These are phyloP conservation scores for Penicillium sp. DNA, from an alignment of 2,329 filamentous ascomycete genomes.

Conservation along the genomic window DNA sequence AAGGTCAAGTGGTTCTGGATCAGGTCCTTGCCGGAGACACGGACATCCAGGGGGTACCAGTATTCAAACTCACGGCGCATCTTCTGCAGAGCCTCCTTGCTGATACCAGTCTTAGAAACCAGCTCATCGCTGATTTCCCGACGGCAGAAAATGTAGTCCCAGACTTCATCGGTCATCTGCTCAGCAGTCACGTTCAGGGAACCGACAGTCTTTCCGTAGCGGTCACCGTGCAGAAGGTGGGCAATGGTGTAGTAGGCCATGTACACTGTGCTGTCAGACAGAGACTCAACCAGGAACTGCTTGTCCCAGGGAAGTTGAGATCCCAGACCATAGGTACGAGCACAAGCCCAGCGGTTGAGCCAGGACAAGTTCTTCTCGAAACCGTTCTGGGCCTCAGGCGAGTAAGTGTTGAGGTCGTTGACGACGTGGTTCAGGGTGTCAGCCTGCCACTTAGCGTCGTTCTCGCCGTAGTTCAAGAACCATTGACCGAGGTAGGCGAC, in stretches of 20 bases:
- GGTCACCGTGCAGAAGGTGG: slow-evolving; percentile 72
- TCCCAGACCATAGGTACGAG: slow-evolving; percentile 85
- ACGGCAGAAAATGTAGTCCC: slow-evolving; percentile 91
- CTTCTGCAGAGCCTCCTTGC: slow-evolving; percentile 68
- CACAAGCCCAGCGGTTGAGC: slow-evolving; percentile 95
- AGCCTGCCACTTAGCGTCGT: slow-evolving; percentile 73
- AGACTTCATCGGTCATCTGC: slow-evolving; percentile 92
- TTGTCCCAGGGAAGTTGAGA: slow-evolving; percentile 94
- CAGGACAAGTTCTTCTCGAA: slow-evolving; percentile 86
- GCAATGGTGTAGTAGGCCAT: slow-evolving; percentile 61
- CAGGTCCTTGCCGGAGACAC: slow-evolving; percentile 87
- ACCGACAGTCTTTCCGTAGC: slow-evolving; percentile 75
- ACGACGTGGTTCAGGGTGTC: slow-evolving; percentile 70
- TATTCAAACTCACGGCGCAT: slow-evolving; percentile 94
- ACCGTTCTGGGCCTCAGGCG: slow-evolving; percentile 70
- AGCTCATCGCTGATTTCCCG: slow-evolving; percentile 67
- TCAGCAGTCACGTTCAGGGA: slow-evolving; percentile 68
- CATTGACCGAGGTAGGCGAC: slow-evolving; percentile 93
- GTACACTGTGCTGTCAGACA: slow-evolving; percentile 92
- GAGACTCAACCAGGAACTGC: slow-evolving; percentile 84
- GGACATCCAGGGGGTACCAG: slow-evolving; percentile 90
- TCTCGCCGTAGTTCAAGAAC: slow-evolving; percentile 96
- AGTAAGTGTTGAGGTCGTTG: slow-evolving; percentile 75
- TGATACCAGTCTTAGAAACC: slow-evolving; percentile 65
- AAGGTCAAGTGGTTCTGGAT: slow-evolving; percentile 95